A percentile compares a stretch with the other conserved stretches of the same genome.
These are phyloP conservation scores for Phaeolepiota aurea DNA, from an alignment of 768 basidiomycete species.

Conservation along the genomic window DNA sequence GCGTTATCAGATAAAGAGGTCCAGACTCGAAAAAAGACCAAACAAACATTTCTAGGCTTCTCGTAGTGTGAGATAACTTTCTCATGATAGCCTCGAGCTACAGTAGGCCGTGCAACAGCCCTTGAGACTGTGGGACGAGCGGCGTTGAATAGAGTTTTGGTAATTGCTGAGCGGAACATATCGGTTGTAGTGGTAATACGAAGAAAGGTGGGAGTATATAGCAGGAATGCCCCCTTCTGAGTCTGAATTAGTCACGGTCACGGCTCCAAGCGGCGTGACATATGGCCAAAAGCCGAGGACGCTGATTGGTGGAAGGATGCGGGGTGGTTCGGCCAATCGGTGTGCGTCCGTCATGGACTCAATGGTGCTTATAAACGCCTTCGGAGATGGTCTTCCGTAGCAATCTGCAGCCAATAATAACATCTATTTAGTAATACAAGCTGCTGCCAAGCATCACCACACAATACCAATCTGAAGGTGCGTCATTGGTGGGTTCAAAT, in stretches of 20 bases:
- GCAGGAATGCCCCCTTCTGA: not conserved
- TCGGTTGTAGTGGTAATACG: constrained; percentile 26
- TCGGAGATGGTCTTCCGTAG: too few species aligned
- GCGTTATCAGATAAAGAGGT: constrained; percentile 53
- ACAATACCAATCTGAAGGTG: too few species aligned
- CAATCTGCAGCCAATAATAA: too few species aligned
- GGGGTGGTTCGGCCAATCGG: not conserved
- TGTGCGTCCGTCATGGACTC: too few species aligned
- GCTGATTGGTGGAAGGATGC: not conserved
- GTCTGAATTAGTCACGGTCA: not conserved
- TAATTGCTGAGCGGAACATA: constrained; percentile 65
- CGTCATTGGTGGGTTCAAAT: too few species aligned
- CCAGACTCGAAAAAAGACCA: constrained; percentile 24
- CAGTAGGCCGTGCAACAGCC: constrained; percentile 35
- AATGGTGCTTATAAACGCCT: too few species aligned
- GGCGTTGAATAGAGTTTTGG: constrained; percentile 39
- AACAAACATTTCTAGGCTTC: constrained; percentile 88
- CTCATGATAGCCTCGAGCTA: constrained; percentile 79
- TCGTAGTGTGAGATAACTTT: constrained; percentile 98
- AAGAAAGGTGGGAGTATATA: constrained; percentile 5
- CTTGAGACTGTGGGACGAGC: constrained; percentile 34
- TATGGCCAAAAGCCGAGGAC: not conserved
- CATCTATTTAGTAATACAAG: too few species aligned
- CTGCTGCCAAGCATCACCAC: too few species aligned
- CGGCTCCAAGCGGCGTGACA: constrained; percentile 1